Base-by-base conservation (phyloP, 2,329 filamentous ascomycete genomes). In the Anthostomella pinea region DNA sequence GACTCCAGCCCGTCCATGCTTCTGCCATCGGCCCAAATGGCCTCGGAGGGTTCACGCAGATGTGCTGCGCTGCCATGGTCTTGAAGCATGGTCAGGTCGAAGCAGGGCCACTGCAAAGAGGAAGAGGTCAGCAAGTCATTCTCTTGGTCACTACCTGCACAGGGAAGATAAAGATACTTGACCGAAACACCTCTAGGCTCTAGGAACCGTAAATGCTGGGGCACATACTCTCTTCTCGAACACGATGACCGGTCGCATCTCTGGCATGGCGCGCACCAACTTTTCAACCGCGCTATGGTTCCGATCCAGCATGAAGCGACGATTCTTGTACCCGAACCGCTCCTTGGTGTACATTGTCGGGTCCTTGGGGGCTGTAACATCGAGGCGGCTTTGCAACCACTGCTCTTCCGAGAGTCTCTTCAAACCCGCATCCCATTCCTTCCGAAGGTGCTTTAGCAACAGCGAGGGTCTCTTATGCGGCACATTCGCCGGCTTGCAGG, bases 341-440 rank as follows among this genome's bases (percentile, higher is more conserved):
- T 25, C 20, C 5, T 26, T 14, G 14, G 37, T 30, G 19, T 28
- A 21, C 30, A 29, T 24, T 2, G 28, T 17, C 18, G 14, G 18
- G 7, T 31, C 20, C 3, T 17, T 11, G 6, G 13, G 10, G 14
- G 10, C 24, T 32, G 7, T 24, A 18, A 4, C 9, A 7, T 9
- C 8, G 9, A 23, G 8, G n/a, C 3, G 27, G 27, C 17, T 22
- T 8, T 36, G 33, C 23, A 43, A 19, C 36, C 39, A 46, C 16
- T 43, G 39, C 28, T 40, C 39, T 25, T 45, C 39, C 16, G 42
- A 42, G 7, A 42, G 20, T 11, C 5, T 13, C 14, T 33, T 38
- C 35, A 45, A 18, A 13, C 36, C 39, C 8, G 23, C 8, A 2
- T 35, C 21, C 43, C 43, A 46, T 24, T 43, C 29, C 3, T 16